phyloP scores from a whole-genome alignment of 805 yeast genomes.

The Nakazawaea laoshanensis region DNA sequence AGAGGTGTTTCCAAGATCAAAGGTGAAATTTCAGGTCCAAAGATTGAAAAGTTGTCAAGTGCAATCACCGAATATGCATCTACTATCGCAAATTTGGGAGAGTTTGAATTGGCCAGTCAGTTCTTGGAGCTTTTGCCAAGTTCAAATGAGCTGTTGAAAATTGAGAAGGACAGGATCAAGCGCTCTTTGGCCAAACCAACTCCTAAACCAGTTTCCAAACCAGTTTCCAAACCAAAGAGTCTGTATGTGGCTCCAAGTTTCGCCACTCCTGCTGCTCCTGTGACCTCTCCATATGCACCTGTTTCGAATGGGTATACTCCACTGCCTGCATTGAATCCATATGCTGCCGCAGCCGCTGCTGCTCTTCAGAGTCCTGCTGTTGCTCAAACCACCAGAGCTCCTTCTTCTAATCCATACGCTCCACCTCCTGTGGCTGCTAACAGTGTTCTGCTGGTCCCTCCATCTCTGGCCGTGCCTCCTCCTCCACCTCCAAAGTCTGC shows the following conservation, averaged over 20 bases:
- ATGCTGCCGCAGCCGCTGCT: slow-evolving; percentile 12
- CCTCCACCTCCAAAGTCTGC: slow-evolving; percentile 20
- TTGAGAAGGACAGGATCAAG: slow-evolving; percentile 75
- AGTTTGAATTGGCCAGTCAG: slow-evolving; percentile 70
- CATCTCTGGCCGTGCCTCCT: slow-evolving; percentile 13
- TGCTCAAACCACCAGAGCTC: not conserved
- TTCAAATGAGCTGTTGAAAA: slow-evolving; percentile 57
- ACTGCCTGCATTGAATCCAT: slow-evolving; percentile 5
- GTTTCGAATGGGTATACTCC: slow-evolving; percentile 4
- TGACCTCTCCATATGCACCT: not conserved
- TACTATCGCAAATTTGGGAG: slow-evolving; percentile 73
- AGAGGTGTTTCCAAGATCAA: slow-evolving; percentile 35
- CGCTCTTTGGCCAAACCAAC: slow-evolving; percentile 38
- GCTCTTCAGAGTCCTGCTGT: not conserved
- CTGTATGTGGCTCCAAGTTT: slow-evolving; percentile 1
- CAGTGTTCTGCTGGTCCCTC: slow-evolving; percentile 6
- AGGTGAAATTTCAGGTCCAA: slow-evolving; percentile 30
- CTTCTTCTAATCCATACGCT: slow-evolving; percentile 22
- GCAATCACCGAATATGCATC: slow-evolving; percentile 78
- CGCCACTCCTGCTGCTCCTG: not conserved
- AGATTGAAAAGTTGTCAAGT: slow-evolving; percentile 41
- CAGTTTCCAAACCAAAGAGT: slow-evolving; percentile 2
- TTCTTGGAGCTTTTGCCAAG: slow-evolving; percentile 67
- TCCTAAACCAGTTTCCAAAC: slow-evolving; percentile 8
- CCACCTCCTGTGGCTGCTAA: slow-evolving; percentile 22